phyloP scores from a whole-genome alignment of 148 eudicot species.

The Rheum nobile region DNA sequence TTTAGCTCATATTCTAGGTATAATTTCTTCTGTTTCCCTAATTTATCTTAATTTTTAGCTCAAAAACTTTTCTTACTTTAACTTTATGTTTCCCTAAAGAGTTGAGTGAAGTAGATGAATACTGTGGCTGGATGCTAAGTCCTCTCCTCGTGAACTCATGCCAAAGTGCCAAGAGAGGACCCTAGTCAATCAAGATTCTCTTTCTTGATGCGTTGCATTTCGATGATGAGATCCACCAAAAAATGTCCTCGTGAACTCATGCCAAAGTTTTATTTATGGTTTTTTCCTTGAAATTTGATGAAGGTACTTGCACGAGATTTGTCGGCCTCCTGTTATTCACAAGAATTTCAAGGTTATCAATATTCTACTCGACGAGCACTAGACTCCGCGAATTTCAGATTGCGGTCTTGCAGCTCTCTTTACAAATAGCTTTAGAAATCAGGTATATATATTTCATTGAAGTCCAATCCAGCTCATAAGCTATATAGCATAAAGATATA shows the following conservation, averaged over 20 bases:
- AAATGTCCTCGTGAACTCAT: slow-evolving; percentile 47
- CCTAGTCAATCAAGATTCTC: too few relatives aligned
- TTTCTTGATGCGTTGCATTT: slow-evolving; percentile 55
- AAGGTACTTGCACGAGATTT: slow-evolving; percentile 61
- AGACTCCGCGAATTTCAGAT: slow-evolving; percentile 48
- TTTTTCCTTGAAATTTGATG: neutral
- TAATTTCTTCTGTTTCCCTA: too few relatives aligned
- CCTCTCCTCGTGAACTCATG: too few relatives aligned
- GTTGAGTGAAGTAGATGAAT: too few relatives aligned
- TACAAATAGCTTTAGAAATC: slow-evolving; percentile 43
- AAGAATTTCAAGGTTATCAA: slow-evolving; percentile 62
- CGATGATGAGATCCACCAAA: slow-evolving; percentile 43
- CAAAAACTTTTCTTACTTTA: too few relatives aligned
- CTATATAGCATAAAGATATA: too few relatives aligned
- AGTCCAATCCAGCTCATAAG: neutral
- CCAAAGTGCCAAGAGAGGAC: too few relatives aligned
- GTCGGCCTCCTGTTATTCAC: slow-evolving; percentile 60
- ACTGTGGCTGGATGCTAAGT: too few relatives aligned
- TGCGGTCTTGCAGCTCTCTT: slow-evolving; percentile 61
- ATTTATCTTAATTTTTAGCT: too few relatives aligned
- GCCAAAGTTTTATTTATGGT: neutral
- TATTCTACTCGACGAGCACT: slow-evolving; percentile 64
- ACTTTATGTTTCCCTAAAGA: too few relatives aligned
- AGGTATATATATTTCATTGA: slow-evolving; percentile 23
- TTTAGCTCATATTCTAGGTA: too few relatives aligned